Percentiles rank a stretch among this genome's conserved stretches.
Evolutionary conservation across 768 basidiomycete species (phyloP).

Genomic region (Cystobasidium ongulense): DNA sequence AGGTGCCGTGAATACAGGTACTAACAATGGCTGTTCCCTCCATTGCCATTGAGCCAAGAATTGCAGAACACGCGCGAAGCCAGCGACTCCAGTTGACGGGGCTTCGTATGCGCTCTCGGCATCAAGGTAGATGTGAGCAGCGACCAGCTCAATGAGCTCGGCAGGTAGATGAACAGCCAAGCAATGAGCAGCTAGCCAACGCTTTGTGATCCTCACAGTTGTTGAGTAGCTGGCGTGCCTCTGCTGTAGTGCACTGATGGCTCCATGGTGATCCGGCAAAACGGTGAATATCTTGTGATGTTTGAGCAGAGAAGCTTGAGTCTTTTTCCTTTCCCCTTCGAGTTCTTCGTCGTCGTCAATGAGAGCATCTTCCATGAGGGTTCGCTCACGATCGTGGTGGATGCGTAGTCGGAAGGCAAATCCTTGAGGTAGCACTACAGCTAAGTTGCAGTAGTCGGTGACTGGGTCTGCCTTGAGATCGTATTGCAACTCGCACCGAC

Average conservation of each 20-base stretch:
- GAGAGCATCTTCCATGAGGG: slow-evolving; percentile 61
- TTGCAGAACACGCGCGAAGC: slow-evolving; percentile 60
- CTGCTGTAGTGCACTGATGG: slow-evolving; percentile 69
- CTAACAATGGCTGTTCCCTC: slow-evolving; percentile 57
- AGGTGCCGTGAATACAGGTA: slow-evolving; percentile 59
- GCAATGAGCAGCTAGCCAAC: slow-evolving; percentile 85
- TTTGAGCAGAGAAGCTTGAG: slow-evolving; percentile 54
- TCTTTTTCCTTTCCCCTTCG: neutral
- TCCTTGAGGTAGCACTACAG: slow-evolving; percentile 69
- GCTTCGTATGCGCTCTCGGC: slow-evolving; percentile 48
- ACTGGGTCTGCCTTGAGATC: slow-evolving; percentile 55
- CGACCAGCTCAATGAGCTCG: slow-evolving; percentile 77
- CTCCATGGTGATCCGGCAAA: slow-evolving; percentile 74
- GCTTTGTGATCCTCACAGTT: slow-evolving; percentile 77
- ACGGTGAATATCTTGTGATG: slow-evolving; percentile 68
- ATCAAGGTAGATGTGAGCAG: slow-evolving; percentile 64
- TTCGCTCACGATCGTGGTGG: slow-evolving; percentile 77
- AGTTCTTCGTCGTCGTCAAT: slow-evolving; percentile 44
- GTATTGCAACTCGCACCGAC: slow-evolving; percentile 50
- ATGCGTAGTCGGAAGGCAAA: slow-evolving; percentile 79
- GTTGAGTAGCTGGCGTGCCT: slow-evolving; percentile 68
- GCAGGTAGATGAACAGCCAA: slow-evolving; percentile 62
- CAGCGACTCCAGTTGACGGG: slow-evolving; percentile 60
- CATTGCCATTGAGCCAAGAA: slow-evolving; percentile 64
- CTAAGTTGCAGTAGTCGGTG: slow-evolving; percentile 62